A percentile compares a stretch with the other conserved stretches of the same genome.
Conservation (phyloP, 2,329 filamentous ascomycete genomes). For the Lachnellula arida region DNA sequence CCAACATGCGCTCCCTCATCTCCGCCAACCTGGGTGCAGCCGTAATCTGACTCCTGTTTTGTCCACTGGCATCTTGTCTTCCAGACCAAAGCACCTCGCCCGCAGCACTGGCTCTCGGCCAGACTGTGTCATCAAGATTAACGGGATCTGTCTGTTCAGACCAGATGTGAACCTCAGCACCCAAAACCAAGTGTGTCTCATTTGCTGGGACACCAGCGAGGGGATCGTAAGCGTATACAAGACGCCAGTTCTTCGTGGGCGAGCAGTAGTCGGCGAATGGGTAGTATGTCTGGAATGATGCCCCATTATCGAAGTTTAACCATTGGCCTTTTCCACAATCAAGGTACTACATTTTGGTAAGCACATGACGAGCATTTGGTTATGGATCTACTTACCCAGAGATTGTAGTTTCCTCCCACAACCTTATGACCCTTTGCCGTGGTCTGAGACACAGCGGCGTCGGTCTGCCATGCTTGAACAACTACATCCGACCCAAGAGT, state of each 20-base stretch:
- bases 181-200: conserved; percentile 64
- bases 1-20: conserved; percentile 71
- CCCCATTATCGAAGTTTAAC: conserved; percentile 63
- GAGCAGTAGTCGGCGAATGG: conserved; percentile 79
- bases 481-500: conserved; percentile 66
- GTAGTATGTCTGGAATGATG: conserved; percentile 48
- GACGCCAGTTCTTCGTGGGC: conserved; percentile 75
- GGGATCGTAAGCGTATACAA: conserved; percentile 78
- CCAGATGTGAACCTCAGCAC: conserved; percentile 81
- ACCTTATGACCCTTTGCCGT: conserved; percentile 63
- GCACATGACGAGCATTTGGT: conserved; percentile 8
- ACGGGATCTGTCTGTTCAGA: conserved; percentile 71
- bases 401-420: conserved; percentile 71
- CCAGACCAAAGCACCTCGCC: conserved; percentile 81
- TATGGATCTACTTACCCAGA: conserved; percentile 54
- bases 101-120: conserved; percentile 70
- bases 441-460: conserved; percentile 53
- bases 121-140: conserved; percentile 72
- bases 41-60: conserved; percentile 66
- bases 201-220: conserved; percentile 56
- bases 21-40: conserved; percentile 67
- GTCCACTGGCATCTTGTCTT: conserved; percentile 56
- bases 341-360: conserved; percentile 54
- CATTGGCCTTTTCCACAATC: conserved; percentile 80
- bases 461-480: conserved; percentile 73